phyloP scores from a whole-genome alignment of 1,284 basidiomycete genomes.

The Marasmius sp. region DNA sequence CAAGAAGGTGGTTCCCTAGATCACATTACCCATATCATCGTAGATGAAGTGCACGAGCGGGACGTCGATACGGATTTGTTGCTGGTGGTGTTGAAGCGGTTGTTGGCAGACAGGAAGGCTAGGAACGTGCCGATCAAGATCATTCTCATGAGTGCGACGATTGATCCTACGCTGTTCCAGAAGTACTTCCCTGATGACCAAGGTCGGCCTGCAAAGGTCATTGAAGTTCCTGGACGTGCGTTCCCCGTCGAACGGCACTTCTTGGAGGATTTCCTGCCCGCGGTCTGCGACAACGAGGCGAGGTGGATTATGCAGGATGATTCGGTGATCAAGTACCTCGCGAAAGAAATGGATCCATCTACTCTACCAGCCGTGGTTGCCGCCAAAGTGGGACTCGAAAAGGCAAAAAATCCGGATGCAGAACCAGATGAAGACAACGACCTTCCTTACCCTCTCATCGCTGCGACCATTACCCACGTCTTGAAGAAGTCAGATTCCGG shows the following conservation, averaged over 20 bases:
- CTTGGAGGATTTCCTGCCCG: conserved; percentile 76
- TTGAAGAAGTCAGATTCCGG: conserved; percentile 77
- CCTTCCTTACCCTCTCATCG: conserved; percentile 82
- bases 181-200: conserved; percentile 76
- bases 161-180: conserved; percentile 89
- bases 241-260: conserved; percentile 86
- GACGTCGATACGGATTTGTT: conserved; percentile 94
- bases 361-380: not conserved
- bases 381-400: conserved; percentile 11
- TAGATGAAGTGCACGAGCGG: conserved; percentile 97
- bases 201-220: conserved; percentile 69
- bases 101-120: conserved; percentile 76
- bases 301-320: conserved; percentile 78
- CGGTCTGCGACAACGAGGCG: conserved; percentile 42
- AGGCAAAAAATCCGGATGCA: not conserved
- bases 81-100: conserved; percentile 87
- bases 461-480: conserved; percentile 82
- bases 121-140: conserved; percentile 83
- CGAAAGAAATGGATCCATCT: conserved; percentile 63
- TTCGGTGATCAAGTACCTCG: conserved; percentile 76
- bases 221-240: conserved; percentile 90
- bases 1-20: conserved; percentile 58
- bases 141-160: conserved; percentile 94
- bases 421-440: conserved; percentile 67
- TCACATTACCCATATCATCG: conserved; percentile 86